A percentile compares a stretch with the other conserved stretches of the same genome.
Evolutionary conservation across 768 basidiomycete genomes (phyloP).

Genomic region (Chiua virens): DNA sequence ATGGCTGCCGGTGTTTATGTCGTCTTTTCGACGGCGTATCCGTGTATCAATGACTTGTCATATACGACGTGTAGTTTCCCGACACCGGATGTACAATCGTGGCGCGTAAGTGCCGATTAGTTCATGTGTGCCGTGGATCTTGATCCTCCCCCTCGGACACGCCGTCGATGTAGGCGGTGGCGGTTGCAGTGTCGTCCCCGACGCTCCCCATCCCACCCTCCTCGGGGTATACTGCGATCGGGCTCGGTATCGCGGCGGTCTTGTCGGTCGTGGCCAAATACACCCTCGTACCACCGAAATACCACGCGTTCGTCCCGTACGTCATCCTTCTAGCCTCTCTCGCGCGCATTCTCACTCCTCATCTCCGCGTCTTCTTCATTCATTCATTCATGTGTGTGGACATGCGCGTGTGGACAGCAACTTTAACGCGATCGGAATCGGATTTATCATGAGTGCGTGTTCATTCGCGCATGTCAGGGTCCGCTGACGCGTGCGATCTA

Average conservation of each 20-base stretch:
- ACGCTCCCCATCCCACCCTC: slow-evolving; percentile 45
- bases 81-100: slow-evolving; percentile 25
- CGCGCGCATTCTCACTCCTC: neutral
- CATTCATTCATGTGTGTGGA: too few species aligned
- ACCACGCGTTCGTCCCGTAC: slow-evolving; percentile 23
- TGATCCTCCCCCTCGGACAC: too few species aligned
- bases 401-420: slow-evolving; percentile 7
- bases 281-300: slow-evolving; percentile 21
- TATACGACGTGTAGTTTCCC: slow-evolving; percentile 23
- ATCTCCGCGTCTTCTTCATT: neutral
- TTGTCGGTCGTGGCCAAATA: slow-evolving; percentile 44
- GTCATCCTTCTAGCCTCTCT: neutral
- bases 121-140: neutral
- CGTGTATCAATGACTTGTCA: slow-evolving; percentile 46
- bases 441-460: slow-evolving; percentile 15
- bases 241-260: slow-evolving; percentile 44
- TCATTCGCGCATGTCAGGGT: too few species aligned
- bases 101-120: slow-evolving; percentile 11
- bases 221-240: slow-evolving; percentile 61
- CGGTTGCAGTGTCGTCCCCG: slow-evolving; percentile 21
- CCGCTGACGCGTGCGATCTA: neutral
- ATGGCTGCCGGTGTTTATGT: slow-evolving; percentile 57
- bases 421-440: slow-evolving; percentile 30
- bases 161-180: slow-evolving; percentile 10
- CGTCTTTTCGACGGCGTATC: slow-evolving; percentile 60